Evolutionary conservation across 352 stramenopile species (phyloP).

Genomic region (Thalassiosira hispida): DNA sequence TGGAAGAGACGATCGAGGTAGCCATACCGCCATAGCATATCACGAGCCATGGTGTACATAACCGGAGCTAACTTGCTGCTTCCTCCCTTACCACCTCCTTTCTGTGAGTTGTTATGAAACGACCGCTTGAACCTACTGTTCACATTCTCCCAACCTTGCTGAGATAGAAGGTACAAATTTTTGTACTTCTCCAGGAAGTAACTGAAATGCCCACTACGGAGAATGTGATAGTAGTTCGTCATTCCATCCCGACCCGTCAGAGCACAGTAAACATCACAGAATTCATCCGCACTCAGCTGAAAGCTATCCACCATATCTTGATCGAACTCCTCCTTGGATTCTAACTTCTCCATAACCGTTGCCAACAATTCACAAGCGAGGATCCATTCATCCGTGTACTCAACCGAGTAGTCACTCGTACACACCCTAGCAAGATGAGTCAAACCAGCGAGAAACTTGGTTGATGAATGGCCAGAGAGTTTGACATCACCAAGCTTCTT

Average conservation of each 20-base stretch:
- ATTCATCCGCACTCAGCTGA: neutral
- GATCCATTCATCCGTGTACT: neutral
- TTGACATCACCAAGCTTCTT: constrained; percentile 17
- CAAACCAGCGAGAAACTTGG: neutral
- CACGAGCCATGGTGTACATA: neutral
- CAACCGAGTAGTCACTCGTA: neutral
- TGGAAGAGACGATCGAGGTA: neutral
- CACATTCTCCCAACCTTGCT: constrained; percentile 27
- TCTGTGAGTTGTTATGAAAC: constrained; percentile 7
- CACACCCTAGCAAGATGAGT: neutral
- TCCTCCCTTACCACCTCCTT: neutral
- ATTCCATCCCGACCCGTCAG: constrained; percentile 18
- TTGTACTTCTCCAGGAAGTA: constrained; percentile 14
- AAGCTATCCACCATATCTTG: neutral
- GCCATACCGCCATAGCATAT: constrained; percentile 2
- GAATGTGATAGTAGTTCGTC: constrained; percentile 33
- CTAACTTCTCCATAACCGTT: neutral
- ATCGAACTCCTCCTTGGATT: neutral
- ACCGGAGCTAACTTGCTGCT: neutral
- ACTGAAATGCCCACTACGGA: constrained; percentile 6
- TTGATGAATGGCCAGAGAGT: neutral
- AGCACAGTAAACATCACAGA: constrained; percentile 7
- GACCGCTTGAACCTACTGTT: constrained; percentile 15
- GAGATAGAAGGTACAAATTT: constrained; percentile 19
- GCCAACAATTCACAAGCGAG: neutral